Evolutionary conservation across 2,329 filamentous ascomycete species (phyloP), one percentile per base, ranked within the genome.

Genomic region (Remersonia thermophila): DNA sequence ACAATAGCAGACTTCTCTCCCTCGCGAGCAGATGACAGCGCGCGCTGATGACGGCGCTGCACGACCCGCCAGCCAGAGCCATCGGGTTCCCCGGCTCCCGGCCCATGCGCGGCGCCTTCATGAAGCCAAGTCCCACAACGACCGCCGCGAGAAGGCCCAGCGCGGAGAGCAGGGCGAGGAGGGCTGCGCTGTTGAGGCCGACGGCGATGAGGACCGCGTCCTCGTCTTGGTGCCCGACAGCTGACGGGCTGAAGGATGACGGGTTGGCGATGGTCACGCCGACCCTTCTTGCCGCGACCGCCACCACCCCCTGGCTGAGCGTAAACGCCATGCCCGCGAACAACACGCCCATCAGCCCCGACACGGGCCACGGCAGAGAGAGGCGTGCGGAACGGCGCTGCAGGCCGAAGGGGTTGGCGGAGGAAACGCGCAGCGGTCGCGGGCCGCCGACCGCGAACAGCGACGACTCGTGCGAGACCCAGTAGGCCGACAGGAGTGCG

Each of bases 11-110:
- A 14, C 44, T 45, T 33, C 49, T 50, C 27, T 41, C 31, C 25
- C 26, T 32, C 35, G 13, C 37, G 15, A 51, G 49, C 30, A 30
- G 53, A 38, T 70, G 67, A 50, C 67, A 70, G 33, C 61, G 52
- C 16, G 67, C 59, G 49, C 61, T 64, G 42, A 73, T 48, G n/a
- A 69, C 67, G 7, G 66, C 68, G 41, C 64, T 68, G 53, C 67
- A 71, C 29, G 59, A 56, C 9, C 67, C 67, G 20, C 61, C 66
- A 15, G 49, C 51, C 26, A 72, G 46, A 2, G 58, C 58, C 16
- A 72, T 59, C 15, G 69, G 68, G 52, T 71, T 72, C 2, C 64
- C 54, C 49, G 13, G 54, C 53, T 3, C 57, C 55, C 51, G 2
- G 56, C 49, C 3, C 55, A 47, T 7, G 64, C 59, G 20, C 58